Evolutionary conservation across 495 filamentous ascomycete genomes (phyloP).

Genomic region (Tetracladium setigerum): DNA sequence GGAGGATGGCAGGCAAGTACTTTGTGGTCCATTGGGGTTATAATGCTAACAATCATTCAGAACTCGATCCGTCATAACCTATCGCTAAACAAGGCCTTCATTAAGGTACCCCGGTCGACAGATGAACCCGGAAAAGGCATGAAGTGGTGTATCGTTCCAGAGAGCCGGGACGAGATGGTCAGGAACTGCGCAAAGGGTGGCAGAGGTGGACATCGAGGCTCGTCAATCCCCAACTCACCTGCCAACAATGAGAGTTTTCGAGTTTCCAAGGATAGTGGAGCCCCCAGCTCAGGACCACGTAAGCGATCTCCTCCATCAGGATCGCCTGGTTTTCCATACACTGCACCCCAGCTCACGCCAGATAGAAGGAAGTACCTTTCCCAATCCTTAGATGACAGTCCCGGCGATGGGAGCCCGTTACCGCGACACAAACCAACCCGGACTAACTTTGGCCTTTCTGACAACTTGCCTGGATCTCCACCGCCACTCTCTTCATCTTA

Average conservation of each 20-base stretch:
- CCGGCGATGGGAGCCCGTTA: slow-evolving; percentile 46
- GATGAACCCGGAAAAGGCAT: slow-evolving; percentile 98
- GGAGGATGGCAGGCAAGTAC: slow-evolving; percentile 78
- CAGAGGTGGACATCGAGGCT: slow-evolving; percentile 50
- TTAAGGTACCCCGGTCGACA: slow-evolving; percentile 81
- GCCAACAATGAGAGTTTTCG: slow-evolving; percentile 28
- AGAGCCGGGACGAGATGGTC: slow-evolving; percentile 66
- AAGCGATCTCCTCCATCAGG: slow-evolving; percentile 39
- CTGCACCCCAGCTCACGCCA: slow-evolving; percentile 39
- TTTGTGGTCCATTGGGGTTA: background rate
- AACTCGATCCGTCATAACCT: slow-evolving; percentile 97
- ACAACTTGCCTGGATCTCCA: slow-evolving; percentile 53
- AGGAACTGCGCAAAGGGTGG: slow-evolving; percentile 38
- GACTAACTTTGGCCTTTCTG: slow-evolving; percentile 47
- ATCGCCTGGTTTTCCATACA: slow-evolving; percentile 40
- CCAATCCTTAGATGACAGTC: slow-evolving; percentile 36
- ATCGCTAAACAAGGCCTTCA: slow-evolving; percentile 86
- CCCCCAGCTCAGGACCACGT: slow-evolving; percentile 35
- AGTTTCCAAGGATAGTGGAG: slow-evolving; percentile 39
- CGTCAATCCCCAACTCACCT: slow-evolving; percentile 50
- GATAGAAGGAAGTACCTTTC: slow-evolving; percentile 52
- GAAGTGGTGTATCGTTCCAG: slow-evolving; percentile 90
- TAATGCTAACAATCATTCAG: slow-evolving; percentile 29
- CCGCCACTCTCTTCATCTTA: slow-evolving; percentile 64
- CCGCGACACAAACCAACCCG: slow-evolving; percentile 36